Evolutionary conservation across 768 basidiomycete species (phyloP).

Genomic region (Symmetrospora coprosmae): DNA sequence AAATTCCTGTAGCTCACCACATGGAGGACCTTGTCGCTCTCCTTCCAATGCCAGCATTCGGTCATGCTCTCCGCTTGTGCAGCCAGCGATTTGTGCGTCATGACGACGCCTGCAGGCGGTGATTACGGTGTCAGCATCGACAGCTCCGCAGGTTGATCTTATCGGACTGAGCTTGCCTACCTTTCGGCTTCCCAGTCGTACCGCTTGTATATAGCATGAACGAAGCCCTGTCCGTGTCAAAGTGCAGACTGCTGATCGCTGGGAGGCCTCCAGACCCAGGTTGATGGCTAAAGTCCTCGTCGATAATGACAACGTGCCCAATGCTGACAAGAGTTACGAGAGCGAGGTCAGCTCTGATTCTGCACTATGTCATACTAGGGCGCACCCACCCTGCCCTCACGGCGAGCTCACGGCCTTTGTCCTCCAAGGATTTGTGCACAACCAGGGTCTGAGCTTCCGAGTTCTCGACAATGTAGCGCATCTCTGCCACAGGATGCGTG

Average conservation of each 20-base stretch:
- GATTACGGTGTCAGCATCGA: neutral
- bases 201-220: slow-evolving; percentile 34
- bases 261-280: neutral
- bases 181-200: too few species aligned
- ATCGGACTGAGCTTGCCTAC: slow-evolving; percentile 15
- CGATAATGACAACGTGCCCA: slow-evolving; percentile 9
- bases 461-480: slow-evolving; percentile 32
- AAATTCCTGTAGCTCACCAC: neutral
- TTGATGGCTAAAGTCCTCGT: slow-evolving; percentile 2
- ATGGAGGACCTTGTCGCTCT: slow-evolving; percentile 14
- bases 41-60: slow-evolving; percentile 15
- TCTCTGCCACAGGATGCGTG: slow-evolving; percentile 32
- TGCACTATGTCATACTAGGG: neutral
- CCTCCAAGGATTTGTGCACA: slow-evolving; percentile 26
- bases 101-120: slow-evolving; percentile 8
- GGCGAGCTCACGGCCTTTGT: slow-evolving; percentile 24
- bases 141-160: neutral
- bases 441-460: slow-evolving; percentile 28
- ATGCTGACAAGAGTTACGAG: slow-evolving; percentile 3
- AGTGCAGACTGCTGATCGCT: slow-evolving; percentile 9
- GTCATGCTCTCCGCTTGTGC: slow-evolving; percentile 22
- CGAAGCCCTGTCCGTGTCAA: slow-evolving; percentile 28
- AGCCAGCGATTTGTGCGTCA: slow-evolving; percentile 18
- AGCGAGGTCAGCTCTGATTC: neutral
- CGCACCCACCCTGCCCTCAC: slow-evolving; percentile 17